Conservation (phyloP, 2,329 filamentous ascomycete genomes). For the Fonsecaea pedrosoi region DNA sequence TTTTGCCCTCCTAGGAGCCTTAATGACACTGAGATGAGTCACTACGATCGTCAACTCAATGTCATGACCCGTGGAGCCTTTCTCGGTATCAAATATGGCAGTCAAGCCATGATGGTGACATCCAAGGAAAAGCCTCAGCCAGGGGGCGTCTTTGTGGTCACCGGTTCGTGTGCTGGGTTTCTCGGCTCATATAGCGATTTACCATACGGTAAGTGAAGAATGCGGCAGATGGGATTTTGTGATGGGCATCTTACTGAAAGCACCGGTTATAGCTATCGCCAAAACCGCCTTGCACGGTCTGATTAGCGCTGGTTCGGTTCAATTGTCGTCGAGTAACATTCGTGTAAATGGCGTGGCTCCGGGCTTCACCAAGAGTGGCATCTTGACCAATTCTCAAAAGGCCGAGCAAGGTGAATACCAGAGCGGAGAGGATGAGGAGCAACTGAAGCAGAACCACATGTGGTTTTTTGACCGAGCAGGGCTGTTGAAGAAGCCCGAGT, state of each 20-base stretch:
- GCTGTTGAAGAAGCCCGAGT: conserved; percentile 11
- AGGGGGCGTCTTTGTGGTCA: conserved; percentile 23
- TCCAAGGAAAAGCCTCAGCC: conserved; percentile 24
- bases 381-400: conserved; percentile 18
- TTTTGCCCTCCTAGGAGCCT: conserved; percentile 7
- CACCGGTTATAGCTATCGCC: conserved; percentile 11
- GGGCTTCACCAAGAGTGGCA: conserved; percentile 25
- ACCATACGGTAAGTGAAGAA: conserved; percentile 22
- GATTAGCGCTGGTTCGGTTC: conserved; percentile 17
- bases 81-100: conserved; percentile 25
- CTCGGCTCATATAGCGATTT: conserved; percentile 26
- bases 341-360: conserved; percentile 29
- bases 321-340: conserved; percentile 30
- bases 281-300: conserved; percentile 24
- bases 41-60: conserved; percentile 26
- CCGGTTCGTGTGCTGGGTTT: conserved; percentile 21
- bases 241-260: background rate
- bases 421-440: conserved; percentile 9
- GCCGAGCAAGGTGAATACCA: conserved; percentile 25
- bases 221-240: background rate
- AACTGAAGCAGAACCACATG: conserved; percentile 21
- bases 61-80: conserved; percentile 28
- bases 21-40: conserved; percentile 20
- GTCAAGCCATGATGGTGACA: conserved; percentile 30
- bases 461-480: conserved; percentile 28